These are phyloP conservation scores for Phtheirospermum japonicum DNA, from an alignment of 257 asterid genomes.

Conservation along the genomic window DNA sequence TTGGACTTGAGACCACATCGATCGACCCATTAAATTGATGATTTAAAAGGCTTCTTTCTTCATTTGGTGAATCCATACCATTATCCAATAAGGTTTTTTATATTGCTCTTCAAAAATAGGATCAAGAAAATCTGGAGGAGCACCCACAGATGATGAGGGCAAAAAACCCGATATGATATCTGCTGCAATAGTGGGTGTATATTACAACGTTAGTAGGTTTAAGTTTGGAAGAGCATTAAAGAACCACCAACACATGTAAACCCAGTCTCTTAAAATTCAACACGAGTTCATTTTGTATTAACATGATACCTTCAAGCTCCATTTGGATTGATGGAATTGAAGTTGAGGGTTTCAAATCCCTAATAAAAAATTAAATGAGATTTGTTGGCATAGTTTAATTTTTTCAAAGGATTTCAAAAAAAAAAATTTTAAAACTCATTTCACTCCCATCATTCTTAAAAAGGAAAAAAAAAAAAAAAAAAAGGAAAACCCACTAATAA, in stretches of 20 bases:
- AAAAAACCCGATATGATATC: conserved; percentile 13
- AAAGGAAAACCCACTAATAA: too few species aligned
- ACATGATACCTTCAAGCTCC: neutral
- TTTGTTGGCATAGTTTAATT: too few species aligned
- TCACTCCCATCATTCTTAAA: too few species aligned
- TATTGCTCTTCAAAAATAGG: conserved; percentile 29
- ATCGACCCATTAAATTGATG: conserved; percentile 34
- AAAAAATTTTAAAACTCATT: too few species aligned
- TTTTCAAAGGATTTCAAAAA: too few species aligned
- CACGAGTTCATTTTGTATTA: too few species aligned
- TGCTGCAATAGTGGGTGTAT: conserved; percentile 15
- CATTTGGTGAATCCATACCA: conserved; percentile 31
- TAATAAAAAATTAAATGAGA: too few species aligned
- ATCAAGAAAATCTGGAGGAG: conserved; percentile 33
- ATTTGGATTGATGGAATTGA: neutral
- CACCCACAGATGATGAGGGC: conserved; percentile 27
- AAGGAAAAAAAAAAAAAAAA: too few species aligned
- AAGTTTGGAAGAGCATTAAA: neutral
- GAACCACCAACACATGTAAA: neutral
- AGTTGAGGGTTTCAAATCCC: neutral
- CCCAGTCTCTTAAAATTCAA: neutral
- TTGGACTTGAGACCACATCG: conserved; percentile 47
- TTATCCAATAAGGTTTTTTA: conserved; percentile 23
- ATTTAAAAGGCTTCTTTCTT: conserved; percentile 36
- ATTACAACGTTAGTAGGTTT: neutral